Percentiles rank a stretch among this genome's conserved stretches.
These are phyloP conservation scores for Thraustotheca clavata DNA, from an alignment of 352 stramenopile genomes.

Conservation along the genomic window DNA sequence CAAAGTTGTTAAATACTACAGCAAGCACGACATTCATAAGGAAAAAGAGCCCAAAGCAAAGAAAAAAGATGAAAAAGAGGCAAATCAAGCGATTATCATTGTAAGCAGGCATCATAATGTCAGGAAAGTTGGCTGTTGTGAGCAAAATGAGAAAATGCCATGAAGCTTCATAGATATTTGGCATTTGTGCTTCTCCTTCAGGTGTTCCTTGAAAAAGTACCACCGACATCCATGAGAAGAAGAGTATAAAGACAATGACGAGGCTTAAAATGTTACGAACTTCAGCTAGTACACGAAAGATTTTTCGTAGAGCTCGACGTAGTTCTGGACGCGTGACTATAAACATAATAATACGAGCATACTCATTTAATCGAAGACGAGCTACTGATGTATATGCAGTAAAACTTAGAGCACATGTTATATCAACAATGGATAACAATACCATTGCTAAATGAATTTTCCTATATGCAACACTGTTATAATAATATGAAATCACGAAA, in stretches of 20 bases:
- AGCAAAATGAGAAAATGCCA: conserved; percentile 59
- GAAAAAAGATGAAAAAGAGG: conserved; percentile 63
- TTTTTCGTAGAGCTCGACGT: conserved; percentile 14
- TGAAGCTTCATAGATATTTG: conserved; percentile 36
- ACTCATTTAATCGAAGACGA: conserved; percentile 4
- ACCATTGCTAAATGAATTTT: neutral
- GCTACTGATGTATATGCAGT: neutral
- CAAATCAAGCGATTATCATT: conserved; percentile 30
- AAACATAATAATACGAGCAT: conserved; percentile 13
- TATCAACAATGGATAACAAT: neutral
- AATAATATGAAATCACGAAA: neutral
- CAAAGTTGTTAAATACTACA: conserved; percentile 64
- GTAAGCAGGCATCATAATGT: conserved; percentile 75
- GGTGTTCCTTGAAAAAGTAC: conserved; percentile 53
- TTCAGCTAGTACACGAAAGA: conserved; percentile 11
- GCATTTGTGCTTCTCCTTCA: conserved; percentile 43
- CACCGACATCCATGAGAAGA: conserved; percentile 52
- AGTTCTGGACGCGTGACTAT: conserved; percentile 4
- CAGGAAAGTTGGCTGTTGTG: conserved; percentile 76
- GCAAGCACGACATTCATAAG: conserved; percentile 76
- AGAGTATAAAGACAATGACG: conserved; percentile 36
- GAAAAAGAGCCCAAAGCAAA: conserved; percentile 61
- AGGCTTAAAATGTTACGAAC: conserved; percentile 19
- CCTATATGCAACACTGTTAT: neutral
- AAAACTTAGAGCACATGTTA: neutral